These are phyloP conservation scores for Plectosphaerella cucumerina DNA, from an alignment of 2,329 filamentous ascomycete species.

Conservation along the genomic window DNA sequence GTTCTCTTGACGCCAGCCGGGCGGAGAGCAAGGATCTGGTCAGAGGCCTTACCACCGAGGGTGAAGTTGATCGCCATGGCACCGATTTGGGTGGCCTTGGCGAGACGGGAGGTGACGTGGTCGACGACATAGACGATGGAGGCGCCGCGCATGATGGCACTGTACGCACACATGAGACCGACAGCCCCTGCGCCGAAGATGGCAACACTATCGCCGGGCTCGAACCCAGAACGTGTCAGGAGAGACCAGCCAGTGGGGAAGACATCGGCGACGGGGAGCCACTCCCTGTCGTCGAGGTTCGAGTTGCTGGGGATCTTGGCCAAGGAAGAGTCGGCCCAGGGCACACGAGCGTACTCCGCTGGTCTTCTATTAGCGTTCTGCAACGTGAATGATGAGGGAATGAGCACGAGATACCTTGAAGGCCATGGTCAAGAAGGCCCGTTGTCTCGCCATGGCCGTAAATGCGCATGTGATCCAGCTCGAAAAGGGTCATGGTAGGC, in stretches of 20 bases:
- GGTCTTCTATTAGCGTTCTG: not conserved
- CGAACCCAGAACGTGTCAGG: conserved; percentile 51
- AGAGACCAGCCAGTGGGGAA: conserved; percentile 53
- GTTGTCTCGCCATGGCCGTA: conserved; percentile 3
- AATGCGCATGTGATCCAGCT: not conserved
- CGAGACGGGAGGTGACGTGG: conserved; percentile 16
- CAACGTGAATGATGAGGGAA: not conserved
- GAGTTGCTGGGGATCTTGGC: conserved; percentile 55
- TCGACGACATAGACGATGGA: conserved; percentile 16
- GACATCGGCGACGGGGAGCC: conserved; percentile 41
- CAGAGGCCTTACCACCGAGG: conserved; percentile 7
- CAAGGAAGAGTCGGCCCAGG: conserved; percentile 63
- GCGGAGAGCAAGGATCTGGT: conserved; percentile 14
- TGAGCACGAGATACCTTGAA: conserved; percentile 3
- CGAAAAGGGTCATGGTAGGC: not conserved
- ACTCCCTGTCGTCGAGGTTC: conserved; percentile 58
- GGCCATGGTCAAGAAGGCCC: conserved; percentile 1
- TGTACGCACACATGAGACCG: conserved; percentile 47
- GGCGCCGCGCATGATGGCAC: conserved; percentile 19
- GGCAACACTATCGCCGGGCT: conserved; percentile 55
- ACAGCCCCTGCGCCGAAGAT: conserved; percentile 63
- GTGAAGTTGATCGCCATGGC: conserved; percentile 17
- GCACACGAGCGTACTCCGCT: conserved; percentile 55
- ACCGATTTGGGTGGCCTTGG: conserved; percentile 15
- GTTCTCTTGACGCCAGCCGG: conserved; percentile 15